These are phyloP conservation scores for Passalora sequoiae DNA, from an alignment of 2,329 filamentous ascomycete genomes.

Conservation along the genomic window DNA sequence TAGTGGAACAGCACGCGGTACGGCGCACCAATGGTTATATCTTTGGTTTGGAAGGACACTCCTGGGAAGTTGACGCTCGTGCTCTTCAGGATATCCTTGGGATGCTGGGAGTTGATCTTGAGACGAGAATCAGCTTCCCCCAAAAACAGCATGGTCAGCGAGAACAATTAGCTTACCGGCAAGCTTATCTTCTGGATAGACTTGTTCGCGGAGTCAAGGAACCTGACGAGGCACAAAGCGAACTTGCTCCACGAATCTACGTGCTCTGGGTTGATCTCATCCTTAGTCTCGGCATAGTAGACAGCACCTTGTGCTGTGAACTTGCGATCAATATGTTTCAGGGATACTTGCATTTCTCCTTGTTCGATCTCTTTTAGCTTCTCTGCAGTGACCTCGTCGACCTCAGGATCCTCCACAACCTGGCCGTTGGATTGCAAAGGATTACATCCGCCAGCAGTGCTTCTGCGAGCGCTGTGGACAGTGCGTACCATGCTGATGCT, in stretches of 20 bases:
- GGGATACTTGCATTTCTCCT: constrained; percentile 25
- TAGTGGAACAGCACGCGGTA: constrained; percentile 30
- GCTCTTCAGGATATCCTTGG: constrained; percentile 29
- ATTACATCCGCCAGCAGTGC: constrained; percentile 9
- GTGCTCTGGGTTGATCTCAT: constrained; percentile 28
- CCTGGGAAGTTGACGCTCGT: constrained; percentile 26
- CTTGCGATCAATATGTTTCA: constrained; percentile 28
- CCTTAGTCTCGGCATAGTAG: constrained; percentile 27
- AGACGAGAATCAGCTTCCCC: not conserved
- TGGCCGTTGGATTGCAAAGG: constrained; percentile 7
- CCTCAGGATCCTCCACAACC: constrained; percentile 19
- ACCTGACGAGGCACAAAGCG: constrained; percentile 20
- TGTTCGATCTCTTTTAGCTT: constrained; percentile 27
- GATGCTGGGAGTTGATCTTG: constrained; percentile 28
- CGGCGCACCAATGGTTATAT: constrained; percentile 27
- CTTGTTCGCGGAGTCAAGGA: constrained; percentile 17
- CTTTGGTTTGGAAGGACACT: constrained; percentile 30
- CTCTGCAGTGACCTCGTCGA: constrained; percentile 22
- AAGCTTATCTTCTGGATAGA: constrained; percentile 21
- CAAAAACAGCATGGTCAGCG: not conserved
- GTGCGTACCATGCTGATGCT: constrained; percentile 11
- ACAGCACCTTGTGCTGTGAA: constrained; percentile 25
- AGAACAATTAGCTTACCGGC: constrained; percentile 9
- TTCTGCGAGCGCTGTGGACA: constrained; percentile 18
- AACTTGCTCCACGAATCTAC: constrained; percentile 26